Conservation (phyloP, 2,329 filamentous ascomycete genomes). For the Colletotrichum magnum region DNA sequence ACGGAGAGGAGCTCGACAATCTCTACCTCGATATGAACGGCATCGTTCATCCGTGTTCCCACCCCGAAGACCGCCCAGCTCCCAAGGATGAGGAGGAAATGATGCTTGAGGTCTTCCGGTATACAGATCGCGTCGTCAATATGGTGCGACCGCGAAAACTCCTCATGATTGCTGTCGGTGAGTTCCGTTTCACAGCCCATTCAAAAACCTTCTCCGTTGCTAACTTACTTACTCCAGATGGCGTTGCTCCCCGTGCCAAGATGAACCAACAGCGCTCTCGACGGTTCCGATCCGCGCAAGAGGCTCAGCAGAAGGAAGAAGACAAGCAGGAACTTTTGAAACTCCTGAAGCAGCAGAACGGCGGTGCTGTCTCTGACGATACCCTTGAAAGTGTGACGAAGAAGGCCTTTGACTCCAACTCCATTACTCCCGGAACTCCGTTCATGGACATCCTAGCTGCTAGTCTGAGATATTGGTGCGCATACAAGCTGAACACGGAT, state of each 20-base stretch:
- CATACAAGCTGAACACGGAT: conserved; percentile 98
- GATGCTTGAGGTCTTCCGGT: conserved; percentile 99
- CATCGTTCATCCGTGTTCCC: conserved; percentile 98
- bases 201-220: conserved; percentile 43
- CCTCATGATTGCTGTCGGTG: conserved; percentile 96
- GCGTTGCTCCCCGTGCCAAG: conserved; percentile 96
- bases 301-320: conserved; percentile 93
- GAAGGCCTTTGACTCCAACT: conserved; percentile 91
- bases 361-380: conserved; percentile 73
- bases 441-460: conserved; percentile 97
- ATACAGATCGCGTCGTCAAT: conserved; percentile 98
- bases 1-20: conserved; percentile 98
- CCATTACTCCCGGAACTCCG: conserved; percentile 94
- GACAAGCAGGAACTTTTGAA: conserved; percentile 92
- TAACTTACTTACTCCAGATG: conserved; percentile 70
- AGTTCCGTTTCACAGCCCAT: conserved; percentile 49
- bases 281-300: conserved; percentile 93
- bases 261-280: conserved; percentile 99
- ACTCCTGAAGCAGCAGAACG: conserved; percentile 84
- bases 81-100: conserved; percentile 97
- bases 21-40: conserved; percentile 99
- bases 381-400: conserved; percentile 76
- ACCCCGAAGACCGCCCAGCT: conserved; percentile 92
- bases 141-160: conserved; percentile 98
- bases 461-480: conserved; percentile 95